A percentile compares a stretch with the other conserved stretches of the same genome.
Conservation (phyloP, 2,329 filamentous ascomycete species). For the Pseudogymnoascus sp. region DNA sequence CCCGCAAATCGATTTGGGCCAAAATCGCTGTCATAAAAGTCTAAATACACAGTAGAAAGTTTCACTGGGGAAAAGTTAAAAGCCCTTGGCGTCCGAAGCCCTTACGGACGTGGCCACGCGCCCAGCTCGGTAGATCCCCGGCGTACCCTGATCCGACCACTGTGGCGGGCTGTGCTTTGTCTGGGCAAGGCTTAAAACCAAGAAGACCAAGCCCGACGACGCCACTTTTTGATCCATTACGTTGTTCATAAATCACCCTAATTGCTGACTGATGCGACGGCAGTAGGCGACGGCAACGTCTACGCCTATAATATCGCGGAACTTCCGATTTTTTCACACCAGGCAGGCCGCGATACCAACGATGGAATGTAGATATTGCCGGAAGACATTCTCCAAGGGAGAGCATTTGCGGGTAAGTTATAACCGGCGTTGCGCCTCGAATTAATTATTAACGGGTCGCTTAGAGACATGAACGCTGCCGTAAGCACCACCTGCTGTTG, state of each 20-base stretch:
- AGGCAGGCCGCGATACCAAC: not conserved
- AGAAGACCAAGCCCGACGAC: not conserved
- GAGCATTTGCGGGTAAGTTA: conserved; percentile 31
- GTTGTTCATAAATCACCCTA: not conserved
- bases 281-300: not conserved
- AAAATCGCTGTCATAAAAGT: not conserved
- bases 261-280: not conserved
- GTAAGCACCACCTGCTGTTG: conserved; percentile 28
- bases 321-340: conserved; percentile 3
- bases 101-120: not conserved
- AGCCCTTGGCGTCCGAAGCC: not conserved
- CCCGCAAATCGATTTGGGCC: not conserved
- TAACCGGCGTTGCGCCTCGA: conserved; percentile 11
- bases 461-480: conserved; percentile 36
- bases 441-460: conserved; percentile 6
- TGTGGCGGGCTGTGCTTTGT: not conserved
- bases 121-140: not conserved
- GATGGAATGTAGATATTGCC: conserved; percentile 31
- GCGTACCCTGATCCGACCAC: not conserved
- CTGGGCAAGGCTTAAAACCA: conserved; percentile 1
- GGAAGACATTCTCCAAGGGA: conserved; percentile 34
- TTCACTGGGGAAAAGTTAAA: not conserved
- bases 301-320: not conserved
- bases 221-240: not conserved
- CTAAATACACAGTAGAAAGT: not conserved